Conservation (phyloP, 352 stramenopile species). For the Globisporangium uncinulatum region DNA sequence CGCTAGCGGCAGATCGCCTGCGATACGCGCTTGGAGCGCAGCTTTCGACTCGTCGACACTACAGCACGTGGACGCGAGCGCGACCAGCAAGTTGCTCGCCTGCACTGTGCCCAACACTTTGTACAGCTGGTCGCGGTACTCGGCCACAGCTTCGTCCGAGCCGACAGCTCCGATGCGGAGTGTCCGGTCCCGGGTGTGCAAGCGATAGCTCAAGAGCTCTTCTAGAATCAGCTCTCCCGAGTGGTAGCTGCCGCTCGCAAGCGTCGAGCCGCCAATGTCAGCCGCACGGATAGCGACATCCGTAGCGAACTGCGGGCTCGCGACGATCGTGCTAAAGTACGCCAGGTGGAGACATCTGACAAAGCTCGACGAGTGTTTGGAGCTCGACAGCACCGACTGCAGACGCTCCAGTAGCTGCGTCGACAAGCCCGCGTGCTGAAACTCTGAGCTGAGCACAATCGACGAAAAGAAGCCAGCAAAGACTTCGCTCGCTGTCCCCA, state of each 20-base stretch:
- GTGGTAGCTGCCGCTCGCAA: conserved; percentile 52
- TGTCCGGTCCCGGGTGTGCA: conserved; percentile 6
- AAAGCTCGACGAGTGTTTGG: conserved; percentile 15
- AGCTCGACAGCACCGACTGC: conserved; percentile 5
- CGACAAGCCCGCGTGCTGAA: conserved; percentile 13
- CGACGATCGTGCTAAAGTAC: conserved; percentile 37
- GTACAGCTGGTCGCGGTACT: conserved; percentile 67
- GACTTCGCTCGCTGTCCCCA: conserved; percentile 31
- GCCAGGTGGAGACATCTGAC: conserved; percentile 37
- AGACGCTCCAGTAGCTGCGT: conserved; percentile 6
- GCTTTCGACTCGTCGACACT: conserved; percentile 47
- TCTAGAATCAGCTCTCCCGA: conserved; percentile 62
- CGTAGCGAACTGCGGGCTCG: conserved; percentile 23
- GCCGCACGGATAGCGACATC: conserved; percentile 29
- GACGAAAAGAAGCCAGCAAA: conserved; percentile 41
- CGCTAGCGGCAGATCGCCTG: conserved; percentile 61
- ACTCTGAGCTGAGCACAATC: conserved; percentile 28
- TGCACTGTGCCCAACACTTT: conserved; percentile 62
- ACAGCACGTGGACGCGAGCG: conserved; percentile 45
- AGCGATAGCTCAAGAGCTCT: conserved; percentile 45
- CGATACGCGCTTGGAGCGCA: conserved; percentile 58
- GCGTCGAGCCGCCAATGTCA: conserved; percentile 43
- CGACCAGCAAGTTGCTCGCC: conserved; percentile 59
- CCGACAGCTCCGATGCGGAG: conserved; percentile 2
- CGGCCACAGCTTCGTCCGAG: conserved; percentile 16